phyloP scores from a whole-genome alignment of 768 basidiomycete species.

The Mycena galericulata region DNA sequence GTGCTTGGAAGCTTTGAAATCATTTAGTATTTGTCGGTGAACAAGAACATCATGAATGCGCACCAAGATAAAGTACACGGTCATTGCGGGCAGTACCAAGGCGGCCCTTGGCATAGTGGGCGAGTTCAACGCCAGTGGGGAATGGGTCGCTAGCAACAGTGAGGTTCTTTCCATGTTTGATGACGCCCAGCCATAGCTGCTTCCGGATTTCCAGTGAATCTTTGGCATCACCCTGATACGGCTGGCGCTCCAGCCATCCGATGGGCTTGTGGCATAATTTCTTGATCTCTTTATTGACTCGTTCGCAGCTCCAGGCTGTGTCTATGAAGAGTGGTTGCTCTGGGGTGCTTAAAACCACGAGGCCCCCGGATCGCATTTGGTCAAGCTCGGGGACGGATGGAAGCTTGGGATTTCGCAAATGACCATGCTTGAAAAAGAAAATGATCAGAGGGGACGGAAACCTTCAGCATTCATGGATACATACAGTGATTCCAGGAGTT shows the following conservation, averaged over 20 bases:
- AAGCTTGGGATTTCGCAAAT: not conserved
- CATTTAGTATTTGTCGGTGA: no score
- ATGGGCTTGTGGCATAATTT: not conserved
- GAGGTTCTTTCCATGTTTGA: not conserved
- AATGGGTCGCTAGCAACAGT: not conserved
- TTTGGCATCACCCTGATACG: not conserved
- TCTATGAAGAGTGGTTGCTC: not conserved
- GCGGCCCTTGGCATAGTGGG: not conserved
- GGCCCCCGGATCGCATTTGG: not conserved
- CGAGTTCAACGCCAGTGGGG: constrained; percentile 5
- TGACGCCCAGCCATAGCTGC: not conserved
- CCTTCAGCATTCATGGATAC: not conserved
- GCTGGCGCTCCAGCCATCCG: not conserved
- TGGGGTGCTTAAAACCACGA: not conserved
- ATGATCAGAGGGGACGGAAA: no score
- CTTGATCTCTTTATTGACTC: not conserved
- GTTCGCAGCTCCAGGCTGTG: not conserved
- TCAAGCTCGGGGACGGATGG: not conserved
- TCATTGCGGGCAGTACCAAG: not conserved
- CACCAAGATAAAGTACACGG: constrained; percentile 3
- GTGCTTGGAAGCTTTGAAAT: not conserved
- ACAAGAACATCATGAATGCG: no score
- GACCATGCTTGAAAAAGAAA: no score
- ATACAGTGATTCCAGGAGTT: not conserved
- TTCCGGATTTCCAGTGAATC: not conserved